Conservation (phyloP, 139 green algal species). For the Chlamydomonas sphaeroides region DNA sequence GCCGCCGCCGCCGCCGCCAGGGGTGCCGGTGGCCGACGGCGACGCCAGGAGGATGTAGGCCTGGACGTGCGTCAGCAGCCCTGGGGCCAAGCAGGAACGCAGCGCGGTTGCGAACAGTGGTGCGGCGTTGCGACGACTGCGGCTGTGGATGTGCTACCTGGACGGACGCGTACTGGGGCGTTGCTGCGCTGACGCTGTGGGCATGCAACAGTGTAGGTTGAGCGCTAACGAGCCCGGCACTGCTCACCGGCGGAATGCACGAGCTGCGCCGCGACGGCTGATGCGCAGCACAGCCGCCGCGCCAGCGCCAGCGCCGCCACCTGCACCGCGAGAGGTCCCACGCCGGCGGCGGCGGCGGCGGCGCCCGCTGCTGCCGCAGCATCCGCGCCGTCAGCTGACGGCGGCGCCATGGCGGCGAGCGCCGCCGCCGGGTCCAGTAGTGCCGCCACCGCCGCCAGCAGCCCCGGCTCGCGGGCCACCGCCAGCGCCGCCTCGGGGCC, state of each 20-base stretch:
- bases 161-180: no score
- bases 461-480: slow-evolving; percentile 49
- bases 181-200: no score
- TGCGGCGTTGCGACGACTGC: no score
- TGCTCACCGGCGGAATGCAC: slow-evolving; percentile 47
- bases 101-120: no score
- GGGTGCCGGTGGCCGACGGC: background rate
- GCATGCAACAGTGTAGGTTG: no score
- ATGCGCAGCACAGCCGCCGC: slow-evolving; percentile 61
- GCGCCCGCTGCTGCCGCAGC: background rate
- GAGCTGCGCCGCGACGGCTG: slow-evolving; percentile 46
- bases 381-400: background rate
- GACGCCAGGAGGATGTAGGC: slow-evolving; percentile 37
- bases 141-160: no score
- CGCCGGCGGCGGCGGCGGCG: background rate
- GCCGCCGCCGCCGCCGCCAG: background rate
- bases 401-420: background rate
- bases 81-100: no score
- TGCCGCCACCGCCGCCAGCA: slow-evolving; percentile 45
- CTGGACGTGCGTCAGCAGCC: slow-evolving; percentile 33
- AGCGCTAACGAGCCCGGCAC: no score
- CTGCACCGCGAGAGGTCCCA: background rate
- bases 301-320: slow-evolving; percentile 55
- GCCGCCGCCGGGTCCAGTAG: slow-evolving; percentile 37
- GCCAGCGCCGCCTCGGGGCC: slow-evolving; percentile 51